These are phyloP conservation scores for Singerocomus rubriflavus DNA, from an alignment of 1,284 basidiomycete species.

Conservation along the genomic window DNA sequence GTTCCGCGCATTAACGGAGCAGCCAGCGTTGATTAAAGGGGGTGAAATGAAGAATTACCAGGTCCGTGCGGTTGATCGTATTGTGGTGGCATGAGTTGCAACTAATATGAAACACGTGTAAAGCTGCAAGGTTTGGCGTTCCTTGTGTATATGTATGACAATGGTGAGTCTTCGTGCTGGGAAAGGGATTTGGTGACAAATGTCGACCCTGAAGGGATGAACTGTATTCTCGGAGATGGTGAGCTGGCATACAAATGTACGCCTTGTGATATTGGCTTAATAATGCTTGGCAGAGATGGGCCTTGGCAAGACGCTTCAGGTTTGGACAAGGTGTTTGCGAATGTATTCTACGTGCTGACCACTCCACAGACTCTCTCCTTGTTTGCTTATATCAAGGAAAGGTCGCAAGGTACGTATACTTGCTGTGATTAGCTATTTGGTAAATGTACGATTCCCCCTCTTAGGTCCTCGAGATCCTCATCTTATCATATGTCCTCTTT, in stretches of 20 bases:
- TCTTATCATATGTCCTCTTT: slow-evolving; percentile 59
- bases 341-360: not conserved
- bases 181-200: not conserved
- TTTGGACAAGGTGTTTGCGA: slow-evolving; percentile 16
- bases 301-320: slow-evolving; percentile 63
- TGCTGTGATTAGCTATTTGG: not conserved
- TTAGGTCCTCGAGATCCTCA: slow-evolving; percentile 45
- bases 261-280: slow-evolving; percentile 8
- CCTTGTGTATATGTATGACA: slow-evolving; percentile 53
- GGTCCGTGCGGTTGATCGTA: slow-evolving; percentile 29
- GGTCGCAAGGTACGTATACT: slow-evolving; percentile 32
- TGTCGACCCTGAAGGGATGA: slow-evolving; percentile 42
- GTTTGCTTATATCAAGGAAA: slow-evolving; percentile 53
- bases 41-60: slow-evolving; percentile 61
- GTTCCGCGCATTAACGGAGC: slow-evolving; percentile 38
- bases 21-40: slow-evolving; percentile 44
- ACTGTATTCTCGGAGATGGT: slow-evolving; percentile 60
- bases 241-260: slow-evolving; percentile 17
- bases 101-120: slow-evolving; percentile 6
- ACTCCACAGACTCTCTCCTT: slow-evolving; percentile 50
- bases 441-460: not conserved
- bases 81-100: not conserved
- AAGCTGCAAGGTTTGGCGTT: slow-evolving; percentile 54
- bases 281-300: slow-evolving; percentile 45
- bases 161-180: slow-evolving; percentile 38